A percentile compares a stretch with the other conserved stretches of the same genome.
These are phyloP conservation scores for Coemansia sp. DNA, from an alignment of 192 early-diverging fungal genomes.

Conservation along the genomic window DNA sequence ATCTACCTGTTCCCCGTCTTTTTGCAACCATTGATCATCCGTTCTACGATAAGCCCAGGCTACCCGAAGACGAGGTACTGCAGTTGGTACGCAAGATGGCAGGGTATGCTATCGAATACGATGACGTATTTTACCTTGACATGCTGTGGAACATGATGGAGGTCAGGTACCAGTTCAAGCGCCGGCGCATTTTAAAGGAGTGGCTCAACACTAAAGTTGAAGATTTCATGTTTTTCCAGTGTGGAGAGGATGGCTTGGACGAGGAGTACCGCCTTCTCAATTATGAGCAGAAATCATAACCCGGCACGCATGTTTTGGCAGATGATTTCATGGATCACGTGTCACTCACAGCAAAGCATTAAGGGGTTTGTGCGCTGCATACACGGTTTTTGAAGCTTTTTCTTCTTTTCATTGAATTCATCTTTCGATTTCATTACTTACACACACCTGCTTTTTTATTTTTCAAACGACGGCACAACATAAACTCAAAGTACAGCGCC, in stretches of 20 bases:
- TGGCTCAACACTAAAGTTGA: conserved; percentile 27
- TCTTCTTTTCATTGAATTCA: not conserved
- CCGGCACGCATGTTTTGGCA: too few relatives aligned
- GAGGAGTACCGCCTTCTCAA: not conserved
- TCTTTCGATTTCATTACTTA: not conserved
- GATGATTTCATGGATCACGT: too few relatives aligned
- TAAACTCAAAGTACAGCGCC: not conserved
- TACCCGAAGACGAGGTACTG: conserved; percentile 28
- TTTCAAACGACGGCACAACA: too few relatives aligned
- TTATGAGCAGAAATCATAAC: too few relatives aligned
- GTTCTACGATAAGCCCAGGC: conserved; percentile 39
- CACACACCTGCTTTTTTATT: too few relatives aligned
- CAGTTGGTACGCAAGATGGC: conserved; percentile 31
- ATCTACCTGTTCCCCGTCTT: conserved; percentile 9
- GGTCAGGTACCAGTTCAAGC: conserved; percentile 57
- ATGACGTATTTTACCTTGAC: conserved; percentile 8
- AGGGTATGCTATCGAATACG: conserved; percentile 6
- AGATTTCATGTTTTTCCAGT: not conserved
- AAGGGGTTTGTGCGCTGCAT: not conserved
- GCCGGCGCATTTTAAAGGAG: conserved; percentile 18
- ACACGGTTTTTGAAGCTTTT: not conserved
- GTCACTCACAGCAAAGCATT: too few relatives aligned
- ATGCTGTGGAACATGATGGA: conserved; percentile 49
- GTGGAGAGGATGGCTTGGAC: too few relatives aligned
- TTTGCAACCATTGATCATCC: conserved; percentile 56